These are phyloP conservation scores for Colletotrichum limetticola DNA, from an alignment of 2,329 filamentous ascomycete genomes.

Conservation along the genomic window DNA sequence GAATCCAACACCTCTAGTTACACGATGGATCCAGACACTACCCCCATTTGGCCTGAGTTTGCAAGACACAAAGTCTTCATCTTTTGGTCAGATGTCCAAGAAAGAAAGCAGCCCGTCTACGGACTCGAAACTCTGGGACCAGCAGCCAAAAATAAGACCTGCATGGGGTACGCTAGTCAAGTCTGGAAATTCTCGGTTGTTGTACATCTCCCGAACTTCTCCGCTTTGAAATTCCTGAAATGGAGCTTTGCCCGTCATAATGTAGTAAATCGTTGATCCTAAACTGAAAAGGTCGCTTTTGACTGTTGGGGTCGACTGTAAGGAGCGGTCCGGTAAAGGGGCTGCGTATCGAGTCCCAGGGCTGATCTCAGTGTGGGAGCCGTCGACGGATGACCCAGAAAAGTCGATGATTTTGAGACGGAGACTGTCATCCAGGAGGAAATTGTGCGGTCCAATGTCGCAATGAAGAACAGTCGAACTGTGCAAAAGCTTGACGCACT, in stretches of 20 bases:
- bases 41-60: neutral
- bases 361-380: neutral
- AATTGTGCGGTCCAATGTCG: constrained; percentile 8
- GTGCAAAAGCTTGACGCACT: neutral
- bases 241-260: neutral
- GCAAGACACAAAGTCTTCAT: neutral
- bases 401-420: constrained; percentile 25
- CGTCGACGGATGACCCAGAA: neutral
- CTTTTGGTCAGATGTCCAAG: neutral
- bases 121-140: constrained; percentile 2
- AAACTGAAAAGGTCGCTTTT: constrained; percentile 18
- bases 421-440: constrained; percentile 6
- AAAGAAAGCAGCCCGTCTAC: neutral
- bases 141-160: neutral
- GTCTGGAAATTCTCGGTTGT: constrained; percentile 2
- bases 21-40: neutral
- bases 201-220: neutral
- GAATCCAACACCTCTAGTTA: neutral
- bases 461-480: neutral
- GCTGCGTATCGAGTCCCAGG: constrained; percentile 3
- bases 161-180: neutral
- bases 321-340: neutral
- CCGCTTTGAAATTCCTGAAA: neutral
- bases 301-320: neutral
- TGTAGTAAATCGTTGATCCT: constrained; percentile 9